phyloP scores from a whole-genome alignment of 73 alveolate genomes.

The Tetrahymena elliotti region DNA sequence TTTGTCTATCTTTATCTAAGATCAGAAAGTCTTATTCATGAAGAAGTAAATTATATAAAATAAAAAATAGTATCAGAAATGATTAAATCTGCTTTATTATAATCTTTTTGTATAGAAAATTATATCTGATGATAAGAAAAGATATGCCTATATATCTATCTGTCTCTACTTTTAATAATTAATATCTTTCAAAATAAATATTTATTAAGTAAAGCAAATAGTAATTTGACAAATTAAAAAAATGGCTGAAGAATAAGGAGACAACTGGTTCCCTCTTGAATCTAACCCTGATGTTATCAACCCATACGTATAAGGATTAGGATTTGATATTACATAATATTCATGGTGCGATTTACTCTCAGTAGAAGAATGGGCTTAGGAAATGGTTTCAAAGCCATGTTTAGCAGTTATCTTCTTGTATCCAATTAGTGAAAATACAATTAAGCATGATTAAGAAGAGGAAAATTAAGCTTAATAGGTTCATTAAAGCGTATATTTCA shows the following conservation, averaged over 20 bases:
- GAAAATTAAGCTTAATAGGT: neutral
- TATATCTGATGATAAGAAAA: neutral
- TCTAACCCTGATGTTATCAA: slow-evolving; percentile 50
- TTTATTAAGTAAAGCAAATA: neutral
- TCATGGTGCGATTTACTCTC: slow-evolving; percentile 33
- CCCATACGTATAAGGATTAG: slow-evolving; percentile 30
- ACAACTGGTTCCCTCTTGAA: slow-evolving; percentile 55
- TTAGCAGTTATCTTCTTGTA: slow-evolving; percentile 34
- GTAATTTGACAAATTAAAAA: neutral
- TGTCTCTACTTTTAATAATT: too few relatives aligned
- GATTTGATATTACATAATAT: neutral
- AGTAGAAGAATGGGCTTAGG: slow-evolving; percentile 52
- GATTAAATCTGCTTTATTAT: neutral
- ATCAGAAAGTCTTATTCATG: neutral
- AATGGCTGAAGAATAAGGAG: slow-evolving; percentile 3
- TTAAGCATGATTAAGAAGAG: slow-evolving; percentile 7
- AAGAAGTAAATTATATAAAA: too few relatives aligned
- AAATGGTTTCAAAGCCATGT: slow-evolving; percentile 41
- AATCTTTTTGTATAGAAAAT: too few relatives aligned
- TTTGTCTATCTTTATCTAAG: neutral
- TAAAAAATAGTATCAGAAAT: neutral
- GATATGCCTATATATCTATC: too few relatives aligned
- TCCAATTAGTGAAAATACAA: slow-evolving; percentile 27
- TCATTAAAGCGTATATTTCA: slow-evolving; percentile 22
- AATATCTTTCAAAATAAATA: neutral